Percentiles rank a stretch among this genome's conserved stretches.
Evolutionary conservation across 2,329 filamentous ascomycete species (phyloP).

Genomic region (Epichloe coenophiala): DNA sequence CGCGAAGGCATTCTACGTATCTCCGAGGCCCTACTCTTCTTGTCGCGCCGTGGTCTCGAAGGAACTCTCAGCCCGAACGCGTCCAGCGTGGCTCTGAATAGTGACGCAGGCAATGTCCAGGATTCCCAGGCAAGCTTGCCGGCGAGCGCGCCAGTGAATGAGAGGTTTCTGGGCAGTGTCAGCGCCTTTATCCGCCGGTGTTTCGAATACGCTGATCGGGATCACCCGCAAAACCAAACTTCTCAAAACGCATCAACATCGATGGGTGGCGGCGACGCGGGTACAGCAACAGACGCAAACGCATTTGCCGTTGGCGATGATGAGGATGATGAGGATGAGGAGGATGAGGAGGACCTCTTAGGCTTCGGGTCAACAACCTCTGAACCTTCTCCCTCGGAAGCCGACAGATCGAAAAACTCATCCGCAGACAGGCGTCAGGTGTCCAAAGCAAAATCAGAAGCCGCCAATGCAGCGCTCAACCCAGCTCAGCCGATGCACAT

Average conservation of each 20-base stretch:
- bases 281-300: slow-evolving; percentile 28
- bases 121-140: slow-evolving; percentile 26
- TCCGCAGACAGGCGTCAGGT: slow-evolving; percentile 26
- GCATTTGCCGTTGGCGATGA: slow-evolving; percentile 62
- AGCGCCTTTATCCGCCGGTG: slow-evolving; percentile 92
- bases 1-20: slow-evolving; percentile 90
- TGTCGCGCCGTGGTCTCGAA: slow-evolving; percentile 78
- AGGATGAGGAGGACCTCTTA: slow-evolving; percentile 43
- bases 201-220: slow-evolving; percentile 96
- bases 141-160: slow-evolving; percentile 54
- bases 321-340: slow-evolving; percentile 36
- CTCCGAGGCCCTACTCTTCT: slow-evolving; percentile 83
- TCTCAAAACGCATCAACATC: slow-evolving; percentile 10
- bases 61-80: slow-evolving; percentile 54
- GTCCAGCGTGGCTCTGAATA: slow-evolving; percentile 40
- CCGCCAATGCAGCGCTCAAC: slow-evolving; percentile 81
- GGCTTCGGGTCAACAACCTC: slow-evolving; percentile 36
- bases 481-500: slow-evolving; percentile 89
- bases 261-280: slow-evolving; percentile 7
- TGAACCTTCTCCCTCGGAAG: slow-evolving; percentile 24
- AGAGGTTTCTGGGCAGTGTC: slow-evolving; percentile 82
- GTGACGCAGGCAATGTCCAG: slow-evolving; percentile 15
- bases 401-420: slow-evolving; percentile 29
- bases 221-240: slow-evolving; percentile 51
- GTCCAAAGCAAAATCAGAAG: slow-evolving; percentile 55